Percentiles rank a stretch among this genome's conserved stretches.
phyloP scores from a whole-genome alignment of 139 green algal genomes.

The Gonium pectorale region DNA sequence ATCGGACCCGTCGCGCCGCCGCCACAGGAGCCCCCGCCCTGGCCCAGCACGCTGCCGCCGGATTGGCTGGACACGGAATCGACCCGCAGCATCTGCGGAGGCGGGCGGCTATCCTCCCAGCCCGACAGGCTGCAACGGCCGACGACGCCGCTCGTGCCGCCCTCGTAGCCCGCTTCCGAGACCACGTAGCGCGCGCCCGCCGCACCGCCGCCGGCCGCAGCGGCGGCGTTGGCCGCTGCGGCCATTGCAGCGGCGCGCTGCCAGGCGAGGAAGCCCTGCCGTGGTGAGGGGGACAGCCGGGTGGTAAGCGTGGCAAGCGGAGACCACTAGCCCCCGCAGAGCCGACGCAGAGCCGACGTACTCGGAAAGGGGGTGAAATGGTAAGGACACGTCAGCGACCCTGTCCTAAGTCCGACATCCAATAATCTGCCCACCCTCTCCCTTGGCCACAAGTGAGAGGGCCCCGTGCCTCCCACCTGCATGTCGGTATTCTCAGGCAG shows the following conservation, averaged over 20 bases:
- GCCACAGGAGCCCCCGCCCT: not conserved
- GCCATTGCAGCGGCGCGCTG: not conserved
- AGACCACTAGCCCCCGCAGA: too few species aligned
- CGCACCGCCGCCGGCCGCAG: not conserved
- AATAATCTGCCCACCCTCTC: too few species aligned
- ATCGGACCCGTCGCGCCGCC: not conserved
- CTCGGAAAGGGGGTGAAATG: too few species aligned
- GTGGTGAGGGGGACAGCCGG: too few species aligned
- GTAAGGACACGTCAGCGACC: too few species aligned
- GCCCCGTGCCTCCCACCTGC: too few species aligned
- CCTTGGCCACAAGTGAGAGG: too few species aligned
- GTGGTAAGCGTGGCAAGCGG: too few species aligned
- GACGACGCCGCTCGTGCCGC: not conserved
- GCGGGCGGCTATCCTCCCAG: conserved; percentile 12
- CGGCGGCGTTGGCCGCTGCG: not conserved
- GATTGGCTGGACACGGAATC: conserved; percentile 25
- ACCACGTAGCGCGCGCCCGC: too few species aligned
- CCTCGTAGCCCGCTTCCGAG: not conserved
- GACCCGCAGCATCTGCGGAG: conserved; percentile 8
- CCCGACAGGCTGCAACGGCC: conserved; percentile 12
- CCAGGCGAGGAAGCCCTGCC: conserved; percentile 6
- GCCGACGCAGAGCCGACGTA: too few species aligned
- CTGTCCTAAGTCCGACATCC: too few species aligned
- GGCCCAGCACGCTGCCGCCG: not conserved
- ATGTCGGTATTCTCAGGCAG: too few species aligned